Percentiles rank a stretch among this genome's conserved stretches.
Evolutionary conservation across 768 basidiomycete genomes (phyloP).

Genomic region (Lactarius trivialis): DNA sequence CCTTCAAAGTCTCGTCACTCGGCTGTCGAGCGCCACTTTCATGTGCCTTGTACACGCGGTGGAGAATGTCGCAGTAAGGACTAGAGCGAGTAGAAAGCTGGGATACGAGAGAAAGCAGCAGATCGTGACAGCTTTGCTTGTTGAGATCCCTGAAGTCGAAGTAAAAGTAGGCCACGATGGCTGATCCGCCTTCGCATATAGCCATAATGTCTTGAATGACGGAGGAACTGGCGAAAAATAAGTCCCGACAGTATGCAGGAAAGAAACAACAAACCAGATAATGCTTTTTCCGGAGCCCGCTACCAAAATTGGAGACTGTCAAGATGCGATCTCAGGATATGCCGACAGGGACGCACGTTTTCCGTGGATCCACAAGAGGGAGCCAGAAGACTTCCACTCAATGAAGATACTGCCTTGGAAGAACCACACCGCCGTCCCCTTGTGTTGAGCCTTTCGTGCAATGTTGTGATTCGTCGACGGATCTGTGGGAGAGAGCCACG

Average conservation of each 20-base stretch:
- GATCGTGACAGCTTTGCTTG: no score
- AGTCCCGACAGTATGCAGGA: not conserved
- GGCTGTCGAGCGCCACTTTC: not conserved
- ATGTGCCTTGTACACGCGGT: not conserved
- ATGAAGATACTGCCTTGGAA: not conserved
- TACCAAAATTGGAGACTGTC: not conserved
- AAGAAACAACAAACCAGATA: not conserved
- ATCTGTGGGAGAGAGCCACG: not conserved
- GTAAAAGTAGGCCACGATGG: no score
- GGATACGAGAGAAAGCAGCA: no score
- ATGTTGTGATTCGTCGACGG: not conserved
- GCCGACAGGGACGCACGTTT: not conserved
- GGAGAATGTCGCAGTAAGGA: not conserved
- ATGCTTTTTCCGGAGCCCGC: not conserved
- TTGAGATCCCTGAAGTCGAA: no score
- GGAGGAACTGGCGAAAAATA: no score
- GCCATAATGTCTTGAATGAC: no score
- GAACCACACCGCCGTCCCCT: not conserved
- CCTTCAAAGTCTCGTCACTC: not conserved
- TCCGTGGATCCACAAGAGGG: not conserved
- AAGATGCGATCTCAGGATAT: not conserved
- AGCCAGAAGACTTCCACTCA: not conserved
- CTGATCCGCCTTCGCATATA: no score
- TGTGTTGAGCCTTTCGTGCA: not conserved
- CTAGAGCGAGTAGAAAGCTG: not conserved